Conservation (phyloP, 139 green algal species). For the Haematococcus sp. region DNA sequence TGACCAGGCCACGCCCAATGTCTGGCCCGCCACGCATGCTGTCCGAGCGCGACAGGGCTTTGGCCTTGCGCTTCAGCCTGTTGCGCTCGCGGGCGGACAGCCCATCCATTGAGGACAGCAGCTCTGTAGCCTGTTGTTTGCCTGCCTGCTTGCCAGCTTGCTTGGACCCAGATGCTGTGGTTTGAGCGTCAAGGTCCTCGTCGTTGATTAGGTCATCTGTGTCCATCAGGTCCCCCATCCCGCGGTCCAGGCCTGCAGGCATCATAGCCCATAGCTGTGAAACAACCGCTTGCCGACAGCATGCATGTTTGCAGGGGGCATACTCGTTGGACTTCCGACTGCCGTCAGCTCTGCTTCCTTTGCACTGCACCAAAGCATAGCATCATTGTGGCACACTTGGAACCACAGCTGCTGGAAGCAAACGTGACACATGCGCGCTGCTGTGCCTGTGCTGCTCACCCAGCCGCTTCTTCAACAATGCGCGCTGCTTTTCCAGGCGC, state of each 20-base stretch:
- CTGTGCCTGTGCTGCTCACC: conserved; percentile 24
- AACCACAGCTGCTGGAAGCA: background rate
- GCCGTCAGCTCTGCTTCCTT: too few species aligned
- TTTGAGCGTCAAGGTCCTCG: conserved; percentile 63
- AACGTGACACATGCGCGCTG: background rate
- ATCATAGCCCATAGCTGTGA: too few species aligned
- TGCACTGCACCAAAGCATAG: too few species aligned
- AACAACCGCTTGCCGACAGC: too few species aligned
- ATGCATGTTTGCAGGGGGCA: too few species aligned
- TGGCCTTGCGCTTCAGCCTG: conserved; percentile 80
- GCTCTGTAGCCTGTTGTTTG: conserved; percentile 45
- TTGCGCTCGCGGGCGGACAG: conserved; percentile 84
- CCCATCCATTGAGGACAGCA: conserved; percentile 51
- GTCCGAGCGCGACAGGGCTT: conserved; percentile 40
- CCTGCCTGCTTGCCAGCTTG: too few species aligned
- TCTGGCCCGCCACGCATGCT: background rate
- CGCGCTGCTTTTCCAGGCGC: conserved; percentile 63
- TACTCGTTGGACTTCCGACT: too few species aligned
- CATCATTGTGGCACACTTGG: background rate
- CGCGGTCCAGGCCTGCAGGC: conserved; percentile 41
- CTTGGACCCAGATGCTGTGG: background rate
- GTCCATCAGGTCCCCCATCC: conserved; percentile 67
- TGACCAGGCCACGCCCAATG: background rate
- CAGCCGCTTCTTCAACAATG: conserved; percentile 66
- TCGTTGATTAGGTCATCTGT: conserved; percentile 72